Evolutionary conservation across 371 early-diverging fungal species (phyloP), one percentile per base, ranked within the genome.

Genomic region (Rhizomucor miehei): DNA sequence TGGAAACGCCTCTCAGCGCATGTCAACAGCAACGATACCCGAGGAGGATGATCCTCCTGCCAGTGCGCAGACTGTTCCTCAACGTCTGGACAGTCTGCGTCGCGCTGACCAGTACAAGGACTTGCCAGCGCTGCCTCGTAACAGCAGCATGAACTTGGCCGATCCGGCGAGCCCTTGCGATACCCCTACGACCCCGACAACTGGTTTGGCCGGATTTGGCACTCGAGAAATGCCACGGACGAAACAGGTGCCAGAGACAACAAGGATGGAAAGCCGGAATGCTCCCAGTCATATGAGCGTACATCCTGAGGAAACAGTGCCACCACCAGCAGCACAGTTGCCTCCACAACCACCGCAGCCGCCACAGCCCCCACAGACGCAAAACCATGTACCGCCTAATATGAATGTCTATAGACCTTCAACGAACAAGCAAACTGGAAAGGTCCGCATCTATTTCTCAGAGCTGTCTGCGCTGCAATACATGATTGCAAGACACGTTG

Each of bases 391-490:
- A 10, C 34, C 55, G 9, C 20, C 43, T 1, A n/a, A 14, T 12
- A 41, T 55, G 55, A 35, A 36, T 9, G 23, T 23, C 9, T 29
- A 37, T 20, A 37, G 39, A 13, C 45, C 40, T 25, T 16, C 23
- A 3, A 44, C 54, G 45, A 60, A 47, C 25, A 25, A 43, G 10
- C 45, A 49, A 11, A 60, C 60, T 6, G 60, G 56, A 44, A 54
- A 55, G 35, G 68, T 67, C 12, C 71, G 74, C 14, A 63, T 79
- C 24, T 87, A 80, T 54, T 65, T 94, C 21, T 85, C 87, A 16
- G 97, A 97, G 56, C 73, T 95, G 16, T 88, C 89, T 17, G 91
- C 89, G 6, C 69, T 94, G 23, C 92, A 93, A 60, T 80, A 85
- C 44, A 86, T 97, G 68, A 89, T 89, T 47, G 90, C 93, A 44